A percentile compares a stretch with the other conserved stretches of the same genome.
These are phyloP conservation scores for Lasiodiplodia gonubiensis DNA, from an alignment of 2,329 filamentous ascomycete species.

Conservation along the genomic window DNA sequence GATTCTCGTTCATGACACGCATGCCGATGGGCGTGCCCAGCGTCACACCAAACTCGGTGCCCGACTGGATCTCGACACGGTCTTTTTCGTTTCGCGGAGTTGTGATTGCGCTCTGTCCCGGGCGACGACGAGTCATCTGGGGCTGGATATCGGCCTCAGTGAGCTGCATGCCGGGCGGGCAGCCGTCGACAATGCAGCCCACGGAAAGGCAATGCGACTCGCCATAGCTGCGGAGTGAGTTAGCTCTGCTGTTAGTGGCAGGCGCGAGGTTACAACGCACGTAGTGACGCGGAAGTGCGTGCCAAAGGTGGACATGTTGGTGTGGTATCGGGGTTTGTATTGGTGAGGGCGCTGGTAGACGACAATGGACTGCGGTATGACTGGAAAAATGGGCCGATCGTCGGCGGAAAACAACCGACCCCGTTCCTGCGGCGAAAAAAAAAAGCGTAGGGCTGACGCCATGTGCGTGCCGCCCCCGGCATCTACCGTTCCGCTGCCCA, in stretches of 20 bases:
- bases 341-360: neutral
- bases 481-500: neutral
- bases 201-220: slow-evolving; percentile 92
- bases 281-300: slow-evolving; percentile 81
- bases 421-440: slow-evolving; percentile 11
- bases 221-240: slow-evolving; percentile 63
- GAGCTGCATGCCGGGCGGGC: slow-evolving; percentile 84
- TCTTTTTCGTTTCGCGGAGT: slow-evolving; percentile 95
- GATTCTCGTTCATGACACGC: slow-evolving; percentile 88
- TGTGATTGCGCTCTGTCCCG: slow-evolving; percentile 87
- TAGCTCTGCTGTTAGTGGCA: slow-evolving; percentile 29
- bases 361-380: slow-evolving; percentile 18
- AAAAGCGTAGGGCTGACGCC: slow-evolving; percentile 14
- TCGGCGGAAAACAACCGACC: slow-evolving; percentile 8
- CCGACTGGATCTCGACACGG: slow-evolving; percentile 87
- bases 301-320: slow-evolving; percentile 83
- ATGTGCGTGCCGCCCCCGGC: slow-evolving; percentile 3
- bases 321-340: neutral
- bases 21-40: slow-evolving; percentile 90
- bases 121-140: slow-evolving; percentile 87
- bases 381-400: slow-evolving; percentile 26
- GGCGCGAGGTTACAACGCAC: slow-evolving; percentile 55
- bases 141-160: slow-evolving; percentile 89
- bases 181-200: slow-evolving; percentile 93
- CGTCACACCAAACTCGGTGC: slow-evolving; percentile 87